Percentiles rank a stretch among this genome's conserved stretches.
Conservation (phyloP, 139 green algal genomes). For the Volvox africanus region DNA sequence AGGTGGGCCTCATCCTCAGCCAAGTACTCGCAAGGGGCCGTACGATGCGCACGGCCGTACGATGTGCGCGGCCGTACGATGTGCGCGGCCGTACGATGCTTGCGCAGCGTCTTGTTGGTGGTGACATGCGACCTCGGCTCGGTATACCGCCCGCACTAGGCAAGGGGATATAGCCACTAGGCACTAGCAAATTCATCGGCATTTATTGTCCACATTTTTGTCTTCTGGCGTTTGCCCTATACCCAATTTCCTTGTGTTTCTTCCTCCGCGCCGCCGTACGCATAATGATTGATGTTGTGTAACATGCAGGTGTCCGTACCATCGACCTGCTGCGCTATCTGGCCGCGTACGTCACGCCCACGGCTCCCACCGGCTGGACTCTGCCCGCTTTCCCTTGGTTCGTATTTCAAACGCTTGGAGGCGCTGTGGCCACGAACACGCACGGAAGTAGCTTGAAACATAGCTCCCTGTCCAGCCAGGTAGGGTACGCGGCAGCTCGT, state of each 20-base stretch:
- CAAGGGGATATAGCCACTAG: too few relatives aligned
- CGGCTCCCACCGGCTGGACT: conserved; percentile 75
- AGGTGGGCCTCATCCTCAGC: conserved; percentile 52
- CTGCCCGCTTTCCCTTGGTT: conserved; percentile 82
- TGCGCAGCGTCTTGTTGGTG: too few relatives aligned
- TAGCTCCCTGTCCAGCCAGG: conserved; percentile 78
- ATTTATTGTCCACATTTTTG: too few relatives aligned
- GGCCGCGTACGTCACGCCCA: conserved; percentile 74
- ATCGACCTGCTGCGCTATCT: conserved; percentile 87
- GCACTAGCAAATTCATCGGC: too few relatives aligned
- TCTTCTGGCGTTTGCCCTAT: not conserved
- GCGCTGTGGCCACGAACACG: conserved; percentile 85
- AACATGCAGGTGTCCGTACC: conserved; percentile 48
- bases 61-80: too few relatives aligned
- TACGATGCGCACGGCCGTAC: too few relatives aligned
- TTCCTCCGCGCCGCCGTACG: not conserved
- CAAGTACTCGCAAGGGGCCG: too few relatives aligned
- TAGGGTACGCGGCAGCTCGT: conserved; percentile 35
- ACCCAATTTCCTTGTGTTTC: not conserved
- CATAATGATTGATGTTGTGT: not conserved
- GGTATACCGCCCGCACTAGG: too few relatives aligned
- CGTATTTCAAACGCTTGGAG: conserved; percentile 85
- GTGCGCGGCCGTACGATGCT: too few relatives aligned
- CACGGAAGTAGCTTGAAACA: conserved; percentile 82
- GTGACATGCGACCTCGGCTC: too few relatives aligned